These are phyloP conservation scores for Amylocarpus encephaloides DNA, from an alignment of 2,329 filamentous ascomycete species.

Conservation along the genomic window DNA sequence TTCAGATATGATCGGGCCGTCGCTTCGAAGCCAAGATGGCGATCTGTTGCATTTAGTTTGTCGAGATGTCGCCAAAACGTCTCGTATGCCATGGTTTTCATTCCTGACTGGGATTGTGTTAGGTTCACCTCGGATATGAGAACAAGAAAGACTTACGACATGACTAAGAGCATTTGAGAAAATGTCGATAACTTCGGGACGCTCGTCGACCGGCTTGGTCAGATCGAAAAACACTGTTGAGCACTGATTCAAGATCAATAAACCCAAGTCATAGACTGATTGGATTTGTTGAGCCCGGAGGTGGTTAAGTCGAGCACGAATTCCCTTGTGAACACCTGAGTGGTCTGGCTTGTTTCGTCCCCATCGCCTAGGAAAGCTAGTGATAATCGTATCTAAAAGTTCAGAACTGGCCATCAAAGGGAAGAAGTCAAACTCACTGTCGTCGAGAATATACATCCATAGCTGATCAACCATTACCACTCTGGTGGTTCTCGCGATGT, in stretches of 20 bases:
- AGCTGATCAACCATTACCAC: conserved; percentile 38
- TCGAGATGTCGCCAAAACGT: conserved; percentile 33
- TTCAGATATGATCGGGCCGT: conserved; percentile 7
- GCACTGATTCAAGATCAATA: conserved; percentile 36
- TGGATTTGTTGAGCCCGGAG: conserved; percentile 26
- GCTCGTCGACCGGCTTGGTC: conserved; percentile 27
- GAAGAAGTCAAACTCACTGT: conserved; percentile 17
- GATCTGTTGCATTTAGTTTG: conserved; percentile 18
- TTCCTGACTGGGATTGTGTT: too few relatives aligned
- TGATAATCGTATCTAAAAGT: conserved; percentile 29
- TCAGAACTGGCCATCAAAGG: too few relatives aligned
- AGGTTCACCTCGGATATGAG: too few relatives aligned
- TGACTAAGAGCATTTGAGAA: conserved; percentile 38
- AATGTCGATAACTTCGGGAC: conserved; percentile 36
- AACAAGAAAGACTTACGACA: conserved; percentile 35
- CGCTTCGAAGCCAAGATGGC: background rate
- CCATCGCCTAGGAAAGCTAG: conserved; percentile 36
- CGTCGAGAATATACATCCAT: conserved; percentile 37
- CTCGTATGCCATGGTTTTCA: conserved; percentile 34
- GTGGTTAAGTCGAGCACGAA: conserved; percentile 30
- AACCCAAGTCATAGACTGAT: conserved; percentile 33
- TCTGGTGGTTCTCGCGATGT: conserved; percentile 1
- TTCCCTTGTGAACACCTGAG: conserved; percentile 36
- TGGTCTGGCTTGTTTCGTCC: conserved; percentile 36
- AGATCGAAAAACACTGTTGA: conserved; percentile 35